A percentile compares a stretch with the other conserved stretches of the same genome.
Evolutionary conservation across 2,329 filamentous ascomycete genomes (phyloP).

Genomic region (Ophiostoma sp.): DNA sequence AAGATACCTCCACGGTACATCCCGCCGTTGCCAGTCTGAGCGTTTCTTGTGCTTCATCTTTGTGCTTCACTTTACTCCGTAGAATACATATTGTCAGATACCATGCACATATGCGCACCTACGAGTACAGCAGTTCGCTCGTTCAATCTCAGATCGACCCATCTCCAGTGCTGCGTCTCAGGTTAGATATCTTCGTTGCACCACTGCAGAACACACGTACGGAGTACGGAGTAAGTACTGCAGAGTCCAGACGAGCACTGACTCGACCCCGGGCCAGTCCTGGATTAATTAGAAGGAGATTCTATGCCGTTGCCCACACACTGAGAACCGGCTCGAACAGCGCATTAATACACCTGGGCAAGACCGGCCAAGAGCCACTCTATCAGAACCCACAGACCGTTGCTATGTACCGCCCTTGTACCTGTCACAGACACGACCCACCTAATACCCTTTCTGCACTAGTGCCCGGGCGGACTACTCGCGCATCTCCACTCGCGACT

Average conservation of each 20-base stretch:
- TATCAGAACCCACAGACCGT: neutral
- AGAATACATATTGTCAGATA: neutral
- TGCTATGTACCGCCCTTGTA: slow-evolving; percentile 11
- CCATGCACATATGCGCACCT: too few relatives aligned
- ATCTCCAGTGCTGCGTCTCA: too few relatives aligned
- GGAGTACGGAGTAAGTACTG: neutral
- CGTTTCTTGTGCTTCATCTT: neutral
- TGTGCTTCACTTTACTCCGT: neutral
- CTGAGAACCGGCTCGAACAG: too few relatives aligned
- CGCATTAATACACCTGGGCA: slow-evolving; percentile 1
- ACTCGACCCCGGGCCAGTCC: too few relatives aligned
- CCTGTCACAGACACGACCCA: neutral
- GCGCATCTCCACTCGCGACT: neutral
- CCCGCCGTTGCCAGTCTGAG: neutral
- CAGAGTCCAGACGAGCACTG: neutral
- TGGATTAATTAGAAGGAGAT: too few relatives aligned
- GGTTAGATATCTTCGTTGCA: too few relatives aligned
- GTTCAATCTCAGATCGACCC: too few relatives aligned
- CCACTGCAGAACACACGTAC: neutral
- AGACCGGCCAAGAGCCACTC: neutral
- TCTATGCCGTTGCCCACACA: too few relatives aligned
- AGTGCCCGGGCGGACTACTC: neutral
- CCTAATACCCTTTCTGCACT: neutral
- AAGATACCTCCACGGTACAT: neutral
- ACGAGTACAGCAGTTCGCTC: too few relatives aligned